phyloP scores from a whole-genome alignment of 177 flowering plant species.

The Telopea speciosissima region DNA sequence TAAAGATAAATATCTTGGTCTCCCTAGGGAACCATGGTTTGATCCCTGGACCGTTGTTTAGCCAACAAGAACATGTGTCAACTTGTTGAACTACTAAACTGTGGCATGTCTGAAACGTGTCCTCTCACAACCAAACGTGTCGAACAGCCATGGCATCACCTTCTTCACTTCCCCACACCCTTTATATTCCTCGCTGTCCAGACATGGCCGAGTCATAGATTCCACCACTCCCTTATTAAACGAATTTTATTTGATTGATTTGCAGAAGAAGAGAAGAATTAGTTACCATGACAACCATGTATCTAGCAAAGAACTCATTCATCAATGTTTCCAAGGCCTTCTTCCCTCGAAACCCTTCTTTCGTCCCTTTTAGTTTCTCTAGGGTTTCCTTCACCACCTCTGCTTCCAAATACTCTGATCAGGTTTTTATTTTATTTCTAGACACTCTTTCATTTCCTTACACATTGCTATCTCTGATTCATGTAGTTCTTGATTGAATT shows the following conservation, averaged over 20 bases:
- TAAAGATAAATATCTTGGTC: no score
- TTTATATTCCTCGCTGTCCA: no score
- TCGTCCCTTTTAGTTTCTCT: slow-evolving; percentile 17
- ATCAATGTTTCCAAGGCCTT: slow-evolving; percentile 27
- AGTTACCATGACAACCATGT: slow-evolving; percentile 42
- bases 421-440: no score
- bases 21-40: no score
- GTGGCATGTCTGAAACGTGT: not conserved
- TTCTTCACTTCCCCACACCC: not conserved
- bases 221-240: no score
- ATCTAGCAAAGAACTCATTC: slow-evolving; percentile 18
- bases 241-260: slow-evolving; percentile 5
- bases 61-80: slow-evolving; percentile 14
- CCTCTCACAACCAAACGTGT: not conserved
- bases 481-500: no score
- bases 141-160: not conserved
- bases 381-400: slow-evolving; percentile 39
- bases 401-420: slow-evolving; percentile 28
- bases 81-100: not conserved
- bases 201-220: no score
- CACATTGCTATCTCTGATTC: no score
- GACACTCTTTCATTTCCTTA: no score
- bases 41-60: no score
- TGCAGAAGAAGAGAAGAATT: no score
- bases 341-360: slow-evolving; percentile 23